phyloP scores from a whole-genome alignment of 1,284 basidiomycete genomes.

The Cystobasidiaceae sp. region DNA sequence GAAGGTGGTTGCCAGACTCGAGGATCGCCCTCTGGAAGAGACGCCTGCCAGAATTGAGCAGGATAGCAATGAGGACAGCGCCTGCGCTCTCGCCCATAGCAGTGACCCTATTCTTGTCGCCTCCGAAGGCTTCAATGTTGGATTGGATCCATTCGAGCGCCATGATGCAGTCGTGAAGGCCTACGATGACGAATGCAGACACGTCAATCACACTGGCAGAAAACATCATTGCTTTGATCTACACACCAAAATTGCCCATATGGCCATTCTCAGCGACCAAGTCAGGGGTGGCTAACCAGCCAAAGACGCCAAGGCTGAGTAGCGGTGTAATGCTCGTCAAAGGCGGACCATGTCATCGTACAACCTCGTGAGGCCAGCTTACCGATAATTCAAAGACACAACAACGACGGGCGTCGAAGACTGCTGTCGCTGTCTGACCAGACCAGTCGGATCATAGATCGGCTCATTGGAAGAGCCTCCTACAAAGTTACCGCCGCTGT shows the following conservation, averaged over 20 bases:
- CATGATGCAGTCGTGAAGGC: neutral
- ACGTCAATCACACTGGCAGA: neutral
- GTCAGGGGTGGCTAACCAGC: neutral
- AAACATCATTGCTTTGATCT: neutral
- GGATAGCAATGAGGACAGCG: neutral
- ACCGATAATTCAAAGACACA: slow-evolving; percentile 7
- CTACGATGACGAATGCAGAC: neutral
- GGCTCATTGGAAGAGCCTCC: neutral
- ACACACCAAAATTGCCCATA: slow-evolving; percentile 24
- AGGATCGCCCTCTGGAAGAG: neutral
- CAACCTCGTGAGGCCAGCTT: neutral
- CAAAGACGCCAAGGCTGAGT: neutral
- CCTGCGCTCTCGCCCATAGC: slow-evolving; percentile 16
- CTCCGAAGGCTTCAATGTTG: slow-evolving; percentile 15
- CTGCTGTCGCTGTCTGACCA: neutral
- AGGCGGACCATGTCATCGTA: neutral
- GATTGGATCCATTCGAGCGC: slow-evolving; percentile 19
- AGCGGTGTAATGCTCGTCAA: neutral
- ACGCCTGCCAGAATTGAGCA: neutral
- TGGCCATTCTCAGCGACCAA: neutral
- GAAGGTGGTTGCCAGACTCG: neutral
- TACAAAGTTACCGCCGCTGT: slow-evolving; percentile 29
- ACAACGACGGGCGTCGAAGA: neutral
- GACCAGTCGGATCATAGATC: slow-evolving; percentile 3
- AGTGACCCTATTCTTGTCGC: slow-evolving; percentile 9